Evolutionary conservation across 1,139 yeast species (phyloP).

Genomic region (Kluyveromyces sp.): DNA sequence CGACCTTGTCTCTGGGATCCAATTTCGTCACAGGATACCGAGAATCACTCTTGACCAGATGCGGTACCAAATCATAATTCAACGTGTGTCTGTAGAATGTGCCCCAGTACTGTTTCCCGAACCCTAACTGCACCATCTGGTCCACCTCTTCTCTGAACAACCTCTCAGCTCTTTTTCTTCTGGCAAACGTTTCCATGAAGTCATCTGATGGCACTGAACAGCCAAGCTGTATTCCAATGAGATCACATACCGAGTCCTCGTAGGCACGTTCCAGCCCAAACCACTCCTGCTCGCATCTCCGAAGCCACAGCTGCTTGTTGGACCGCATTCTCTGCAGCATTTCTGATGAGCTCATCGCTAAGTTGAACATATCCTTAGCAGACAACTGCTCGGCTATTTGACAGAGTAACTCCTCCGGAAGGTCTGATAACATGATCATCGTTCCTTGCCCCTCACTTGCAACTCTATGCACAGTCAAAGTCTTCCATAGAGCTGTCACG

Average conservation of each 20-base stretch:
- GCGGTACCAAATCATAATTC: slow-evolving; percentile 3
- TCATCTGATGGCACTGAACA: background rate
- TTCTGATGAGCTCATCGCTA: background rate
- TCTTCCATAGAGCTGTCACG: background rate
- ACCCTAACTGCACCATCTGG: slow-evolving; percentile 4
- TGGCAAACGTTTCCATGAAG: slow-evolving; percentile 1
- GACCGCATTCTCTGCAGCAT: background rate
- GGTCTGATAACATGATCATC: slow-evolving; percentile 1
- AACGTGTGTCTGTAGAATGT: slow-evolving; percentile 3
- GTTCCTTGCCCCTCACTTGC: background rate
- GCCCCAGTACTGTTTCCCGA: slow-evolving; percentile 8
- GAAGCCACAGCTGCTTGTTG: slow-evolving; percentile 1
- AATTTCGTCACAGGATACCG: background rate
- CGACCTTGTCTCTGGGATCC: slow-evolving; percentile 1
- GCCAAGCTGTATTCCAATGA: background rate
- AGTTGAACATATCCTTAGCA: slow-evolving; percentile 2
- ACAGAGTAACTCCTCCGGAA: slow-evolving; percentile 3
- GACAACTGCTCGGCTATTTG: slow-evolving; percentile 1
- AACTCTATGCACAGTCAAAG: background rate
- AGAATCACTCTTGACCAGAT: background rate
- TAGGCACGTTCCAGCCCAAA: background rate
- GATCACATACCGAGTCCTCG: background rate
- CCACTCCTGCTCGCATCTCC: slow-evolving; percentile 3
- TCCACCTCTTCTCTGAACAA: slow-evolving; percentile 5
- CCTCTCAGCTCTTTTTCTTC: slow-evolving; percentile 11